phyloP scores from a whole-genome alignment of 139 green algal species.

The Coelastrella sp. region DNA sequence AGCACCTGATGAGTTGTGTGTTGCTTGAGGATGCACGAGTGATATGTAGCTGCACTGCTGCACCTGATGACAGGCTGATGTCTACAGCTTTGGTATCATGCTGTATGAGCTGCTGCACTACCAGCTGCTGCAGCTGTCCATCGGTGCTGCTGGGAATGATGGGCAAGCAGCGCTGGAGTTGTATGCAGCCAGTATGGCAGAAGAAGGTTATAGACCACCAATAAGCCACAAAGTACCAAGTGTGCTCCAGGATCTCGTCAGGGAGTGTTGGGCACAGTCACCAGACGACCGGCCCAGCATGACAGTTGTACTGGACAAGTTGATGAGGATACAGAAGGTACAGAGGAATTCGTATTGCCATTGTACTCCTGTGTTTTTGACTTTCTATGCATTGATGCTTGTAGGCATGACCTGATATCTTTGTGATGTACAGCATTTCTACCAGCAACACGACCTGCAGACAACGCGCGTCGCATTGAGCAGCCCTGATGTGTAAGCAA shows the following conservation, averaged over 20 bases:
- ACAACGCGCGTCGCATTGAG: too few relatives aligned
- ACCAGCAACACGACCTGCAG: too few relatives aligned
- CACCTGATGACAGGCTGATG: neutral
- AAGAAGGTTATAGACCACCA: neutral
- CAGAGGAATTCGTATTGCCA: too few relatives aligned
- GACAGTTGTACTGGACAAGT: neutral
- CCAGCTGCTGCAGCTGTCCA: slow-evolving; percentile 4
- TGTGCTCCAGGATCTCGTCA: neutral
- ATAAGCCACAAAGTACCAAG: neutral
- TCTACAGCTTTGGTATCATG: neutral
- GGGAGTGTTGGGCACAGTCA: neutral
- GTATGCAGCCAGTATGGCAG: neutral
- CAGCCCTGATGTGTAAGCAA: too few relatives aligned
- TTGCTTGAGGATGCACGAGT: slow-evolving; percentile 79
- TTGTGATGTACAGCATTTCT: too few relatives aligned
- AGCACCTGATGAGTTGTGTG: too few relatives aligned
- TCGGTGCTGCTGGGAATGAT: neutral
- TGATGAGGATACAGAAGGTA: neutral
- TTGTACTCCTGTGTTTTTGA: too few relatives aligned
- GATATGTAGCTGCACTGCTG: too few relatives aligned
- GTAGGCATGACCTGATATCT: too few relatives aligned
- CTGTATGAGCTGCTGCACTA: neutral
- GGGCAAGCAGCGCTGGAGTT: neutral
- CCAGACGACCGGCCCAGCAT: neutral
- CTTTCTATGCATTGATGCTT: too few relatives aligned